These are phyloP conservation scores for Glebionis coronaria DNA, from an alignment of 129 eudicot genomes.

Conservation along the genomic window DNA sequence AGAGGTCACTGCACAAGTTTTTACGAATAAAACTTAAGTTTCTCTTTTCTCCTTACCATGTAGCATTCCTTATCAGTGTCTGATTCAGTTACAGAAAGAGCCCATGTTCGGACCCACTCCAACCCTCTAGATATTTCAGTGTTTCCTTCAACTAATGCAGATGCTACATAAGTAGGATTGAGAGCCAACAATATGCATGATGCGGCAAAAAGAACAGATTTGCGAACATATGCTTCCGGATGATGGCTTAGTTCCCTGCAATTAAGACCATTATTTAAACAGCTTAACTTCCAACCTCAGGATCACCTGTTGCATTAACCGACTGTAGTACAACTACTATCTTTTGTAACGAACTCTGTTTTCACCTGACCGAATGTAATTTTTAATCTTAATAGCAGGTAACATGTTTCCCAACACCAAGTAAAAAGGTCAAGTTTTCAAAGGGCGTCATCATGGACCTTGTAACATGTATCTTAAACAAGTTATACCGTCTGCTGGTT, in stretches of 20 bases:
- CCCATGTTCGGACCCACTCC: constrained; percentile 94
- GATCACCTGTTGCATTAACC: background rate
- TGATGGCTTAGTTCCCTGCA: constrained; percentile 80
- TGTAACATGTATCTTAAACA: too few species aligned
- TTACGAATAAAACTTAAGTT: background rate
- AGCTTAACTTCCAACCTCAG: constrained; percentile 3
- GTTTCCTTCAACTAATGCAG: constrained; percentile 67
- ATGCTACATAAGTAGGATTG: constrained; percentile 87
- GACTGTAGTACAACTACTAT: too few species aligned
- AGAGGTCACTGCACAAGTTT: background rate
- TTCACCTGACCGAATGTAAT: too few species aligned
- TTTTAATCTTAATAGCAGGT: too few species aligned
- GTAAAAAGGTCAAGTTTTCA: too few species aligned
- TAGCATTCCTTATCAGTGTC: constrained; percentile 91
- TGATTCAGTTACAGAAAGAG: constrained; percentile 70
- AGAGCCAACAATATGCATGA: constrained; percentile 81
- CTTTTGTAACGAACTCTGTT: too few species aligned
- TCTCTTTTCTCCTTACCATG: constrained; percentile 45
- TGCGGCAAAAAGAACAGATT: constrained; percentile 84
- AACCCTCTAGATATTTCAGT: constrained; percentile 73
- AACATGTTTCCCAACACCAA: too few species aligned
- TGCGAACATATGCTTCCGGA: constrained; percentile 83
- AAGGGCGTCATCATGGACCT: too few species aligned
- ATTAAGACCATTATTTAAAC: background rate
- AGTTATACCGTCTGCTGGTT: too few species aligned